Evolutionary conservation across 129 eudicot genomes (phyloP), one percentile per base, ranked within the genome.

Genomic region (Artemisia annua): DNA sequence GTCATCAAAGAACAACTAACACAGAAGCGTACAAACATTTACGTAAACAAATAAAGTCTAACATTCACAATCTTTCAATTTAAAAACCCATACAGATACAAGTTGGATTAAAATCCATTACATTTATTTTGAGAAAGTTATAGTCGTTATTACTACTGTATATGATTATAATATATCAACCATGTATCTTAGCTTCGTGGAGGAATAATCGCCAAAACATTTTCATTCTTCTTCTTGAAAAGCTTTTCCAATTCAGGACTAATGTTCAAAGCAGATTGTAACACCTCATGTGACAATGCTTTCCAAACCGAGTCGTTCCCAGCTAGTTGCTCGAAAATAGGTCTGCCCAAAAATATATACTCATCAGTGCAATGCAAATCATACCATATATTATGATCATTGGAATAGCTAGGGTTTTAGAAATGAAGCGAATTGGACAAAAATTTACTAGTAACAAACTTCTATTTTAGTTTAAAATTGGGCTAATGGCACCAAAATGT

Each of bases 261-360:
- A 9, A 85, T 61, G 18, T 72, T 73, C 9, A 85, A 73, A 48
- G 89, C 52, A 24, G 74, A 83, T 71, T 85, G 68, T 24, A 82
- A 53, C 54, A 75, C 78, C 28, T 24, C 46, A 2, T 82, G 75
- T 56, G 86, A 71, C 11, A 85, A 44, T 7, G 84, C 78, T 35
- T 76, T 74, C 85, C 84, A 83, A 10, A 78, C 70, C 19, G 91
- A 86, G 3, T 16, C 8, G 5, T 70, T 74, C 71, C 91, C 87
- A 43, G 55, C 71, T n/a, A 86, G 22, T 10, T 61, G 48, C 71
- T 76, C 79, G 8, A 52, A 46, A 7, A 54, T 30, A 0, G 87
- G 87, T 78, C 90, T 83, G 77, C 0, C 20, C 12, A 57, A 67
- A 44, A 53, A 26, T 16, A 66, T 53, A 5, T 16, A 44, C 63